A percentile compares a stretch with the other conserved stretches of the same genome.
Evolutionary conservation across 768 basidiomycete species (phyloP).

Genomic region (Naganishia kalamii): DNA sequence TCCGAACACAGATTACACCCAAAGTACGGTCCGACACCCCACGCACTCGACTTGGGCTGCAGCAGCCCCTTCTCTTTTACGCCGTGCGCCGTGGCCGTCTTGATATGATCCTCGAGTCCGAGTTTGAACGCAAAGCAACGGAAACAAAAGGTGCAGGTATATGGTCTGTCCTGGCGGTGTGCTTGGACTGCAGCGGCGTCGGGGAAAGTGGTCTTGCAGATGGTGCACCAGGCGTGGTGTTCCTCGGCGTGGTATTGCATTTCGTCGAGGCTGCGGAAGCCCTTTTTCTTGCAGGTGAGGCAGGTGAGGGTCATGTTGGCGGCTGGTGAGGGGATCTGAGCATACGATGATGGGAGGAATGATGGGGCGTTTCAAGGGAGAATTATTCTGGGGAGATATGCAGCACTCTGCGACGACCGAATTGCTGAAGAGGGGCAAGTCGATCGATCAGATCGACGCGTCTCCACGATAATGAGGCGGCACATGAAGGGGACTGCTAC

Average conservation of each 20-base stretch:
- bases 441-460: too few species aligned
- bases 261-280: neutral
- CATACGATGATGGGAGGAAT: too few species aligned
- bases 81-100: neutral
- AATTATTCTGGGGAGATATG: too few species aligned
- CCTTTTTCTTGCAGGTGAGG: constrained; percentile 9
- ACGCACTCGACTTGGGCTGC: too few species aligned
- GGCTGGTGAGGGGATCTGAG: too few species aligned
- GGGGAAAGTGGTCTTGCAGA: neutral
- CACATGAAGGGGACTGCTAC: too few species aligned
- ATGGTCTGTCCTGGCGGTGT: neutral
- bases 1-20: neutral
- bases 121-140: neutral
- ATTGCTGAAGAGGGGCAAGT: too few species aligned
- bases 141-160: neutral
- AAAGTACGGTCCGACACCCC: neutral
- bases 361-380: too few species aligned
- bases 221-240: neutral
- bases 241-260: neutral
- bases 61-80: neutral
- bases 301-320: neutral
- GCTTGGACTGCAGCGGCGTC: neutral
- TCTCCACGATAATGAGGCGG: too few species aligned
- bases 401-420: too few species aligned
- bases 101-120: neutral